A percentile compares a stretch with the other conserved stretches of the same genome.
phyloP scores from a whole-genome alignment of 306 rosid species.

The Luffa aegyptiaca region DNA sequence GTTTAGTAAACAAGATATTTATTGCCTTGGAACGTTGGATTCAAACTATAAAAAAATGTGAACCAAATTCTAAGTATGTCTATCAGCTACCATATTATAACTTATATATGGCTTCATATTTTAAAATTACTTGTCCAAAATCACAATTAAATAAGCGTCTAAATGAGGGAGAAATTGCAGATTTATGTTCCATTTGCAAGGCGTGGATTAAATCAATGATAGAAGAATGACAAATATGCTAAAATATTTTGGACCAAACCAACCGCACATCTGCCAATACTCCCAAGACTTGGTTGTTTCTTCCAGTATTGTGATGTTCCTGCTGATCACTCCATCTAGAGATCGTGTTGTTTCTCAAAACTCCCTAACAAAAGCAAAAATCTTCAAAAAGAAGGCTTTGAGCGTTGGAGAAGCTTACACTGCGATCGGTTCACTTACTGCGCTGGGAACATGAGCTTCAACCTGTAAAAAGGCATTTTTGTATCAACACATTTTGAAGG shows the following conservation, averaged over 20 bases:
- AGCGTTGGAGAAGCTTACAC: conserved; percentile 51
- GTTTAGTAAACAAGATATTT: too few species aligned
- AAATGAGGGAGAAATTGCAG: not conserved
- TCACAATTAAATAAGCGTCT: not conserved
- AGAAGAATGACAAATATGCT: conserved; percentile 21
- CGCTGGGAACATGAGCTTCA: conserved; percentile 42
- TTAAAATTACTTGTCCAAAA: not conserved
- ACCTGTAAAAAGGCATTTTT: conserved; percentile 39
- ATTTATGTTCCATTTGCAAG: conserved; percentile 8
- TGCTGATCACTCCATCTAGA: conserved; percentile 23
- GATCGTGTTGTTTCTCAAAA: conserved; percentile 22
- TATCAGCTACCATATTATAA: not conserved
- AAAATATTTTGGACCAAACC: conserved; percentile 19
- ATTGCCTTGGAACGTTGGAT: too few species aligned
- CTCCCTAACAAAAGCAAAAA: conserved; percentile 60
- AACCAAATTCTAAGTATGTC: not conserved
- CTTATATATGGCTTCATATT: not conserved
- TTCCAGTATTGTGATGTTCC: conserved; percentile 12
- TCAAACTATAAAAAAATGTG: not conserved
- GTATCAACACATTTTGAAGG: not conserved
- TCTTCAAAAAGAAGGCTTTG: conserved; percentile 39
- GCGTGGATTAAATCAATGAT: conserved; percentile 20
- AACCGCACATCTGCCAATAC: conserved; percentile 12
- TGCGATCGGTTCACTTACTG: conserved; percentile 75
- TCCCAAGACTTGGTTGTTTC: conserved; percentile 14